Base-by-base conservation (phyloP, 192 early-diverging fungal genomes). In the Coemansia sp. region DNA sequence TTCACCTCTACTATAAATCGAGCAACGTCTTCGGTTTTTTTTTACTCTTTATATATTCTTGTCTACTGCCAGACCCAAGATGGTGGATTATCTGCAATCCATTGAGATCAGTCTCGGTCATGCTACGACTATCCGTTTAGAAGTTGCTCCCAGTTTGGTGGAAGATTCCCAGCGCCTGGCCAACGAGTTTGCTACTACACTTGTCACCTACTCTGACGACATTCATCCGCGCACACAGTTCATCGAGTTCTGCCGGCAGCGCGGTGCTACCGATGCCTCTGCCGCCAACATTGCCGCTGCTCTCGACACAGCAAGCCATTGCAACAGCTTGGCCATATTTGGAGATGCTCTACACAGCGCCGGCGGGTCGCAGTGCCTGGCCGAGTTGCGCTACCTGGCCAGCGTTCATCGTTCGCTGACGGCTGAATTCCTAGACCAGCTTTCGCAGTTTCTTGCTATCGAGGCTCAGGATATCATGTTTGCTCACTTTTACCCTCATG, bases 271-370 rank as follows among this genome's bases (percentile, higher is more conserved):
- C 33, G 57, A 60, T 5, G 3, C 57, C 5, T 60, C 29, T 34
- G 57, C 57, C 31, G 57, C 33, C 57, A 24, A 5, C 31, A 18
- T 60, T 8, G 57, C 31, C 27, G 16, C 57, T 13, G 33, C 57
- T 9, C 57, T 60, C 31, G 57, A 60, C 22, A 62, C 4, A 10
- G 18, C 20, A 33, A 62, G 38, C 61, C 49, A n/a, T 10, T n/a
- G 41, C n/a, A 62, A 62, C 61, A 41, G 7, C 9, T 87, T 94
- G 72, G 92, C 92, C 64, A 87, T 96, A 61, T 97, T 97, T 87
- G 94, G 93, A 50, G 96, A 95, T 62, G 92, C 95, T 69, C 90
- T 94, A 34, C 93, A 92, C 64, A 90, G 91, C 53, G 88, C 90
- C 11, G 61, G 64, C 34, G 69, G 66, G 11, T 33, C 52, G 1